Conservation (phyloP, 1,284 basidiomycete genomes). For the Stygiomarasmius scandens region DNA sequence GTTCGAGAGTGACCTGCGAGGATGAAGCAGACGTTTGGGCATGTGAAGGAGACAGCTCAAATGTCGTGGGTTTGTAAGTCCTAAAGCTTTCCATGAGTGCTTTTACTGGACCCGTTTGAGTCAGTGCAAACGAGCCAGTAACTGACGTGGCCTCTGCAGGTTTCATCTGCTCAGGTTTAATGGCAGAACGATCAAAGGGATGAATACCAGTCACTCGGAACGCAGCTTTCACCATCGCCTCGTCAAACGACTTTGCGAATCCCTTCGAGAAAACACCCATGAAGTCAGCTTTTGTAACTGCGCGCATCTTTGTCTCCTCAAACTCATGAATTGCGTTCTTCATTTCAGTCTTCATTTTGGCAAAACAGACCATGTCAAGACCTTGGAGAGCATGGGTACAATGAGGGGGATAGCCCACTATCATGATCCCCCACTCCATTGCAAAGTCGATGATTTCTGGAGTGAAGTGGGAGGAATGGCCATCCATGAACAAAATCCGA, state of each 20-base stretch:
- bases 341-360: constrained; percentile 23
- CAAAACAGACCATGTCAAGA: constrained; percentile 43
- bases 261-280: constrained; percentile 26
- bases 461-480: constrained; percentile 42
- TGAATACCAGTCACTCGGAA: constrained; percentile 34
- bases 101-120: constrained; percentile 24
- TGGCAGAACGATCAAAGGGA: constrained; percentile 30
- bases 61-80: constrained; percentile 16
- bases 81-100: constrained; percentile 24
- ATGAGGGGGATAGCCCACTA: constrained; percentile 43
- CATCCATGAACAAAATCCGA: constrained; percentile 37
- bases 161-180: constrained; percentile 26
- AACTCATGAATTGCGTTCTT: constrained; percentile 21
- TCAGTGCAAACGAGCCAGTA: constrained; percentile 26
- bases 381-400: constrained; percentile 42
- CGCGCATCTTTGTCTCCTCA: constrained; percentile 14
- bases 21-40: background rate
- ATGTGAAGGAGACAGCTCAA: constrained; percentile 14
- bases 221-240: constrained; percentile 24
- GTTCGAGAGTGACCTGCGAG: background rate
- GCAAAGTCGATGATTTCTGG: constrained; percentile 34
- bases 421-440: constrained; percentile 31
- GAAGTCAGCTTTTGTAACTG: constrained; percentile 31
- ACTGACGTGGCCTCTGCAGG: constrained; percentile 26
- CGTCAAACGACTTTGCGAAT: constrained; percentile 24